Percentiles rank a stretch among this genome's conserved stretches.
These are phyloP conservation scores for Xerocomus nothofagi DNA, from an alignment of 1,284 basidiomycete species.

Conservation along the genomic window DNA sequence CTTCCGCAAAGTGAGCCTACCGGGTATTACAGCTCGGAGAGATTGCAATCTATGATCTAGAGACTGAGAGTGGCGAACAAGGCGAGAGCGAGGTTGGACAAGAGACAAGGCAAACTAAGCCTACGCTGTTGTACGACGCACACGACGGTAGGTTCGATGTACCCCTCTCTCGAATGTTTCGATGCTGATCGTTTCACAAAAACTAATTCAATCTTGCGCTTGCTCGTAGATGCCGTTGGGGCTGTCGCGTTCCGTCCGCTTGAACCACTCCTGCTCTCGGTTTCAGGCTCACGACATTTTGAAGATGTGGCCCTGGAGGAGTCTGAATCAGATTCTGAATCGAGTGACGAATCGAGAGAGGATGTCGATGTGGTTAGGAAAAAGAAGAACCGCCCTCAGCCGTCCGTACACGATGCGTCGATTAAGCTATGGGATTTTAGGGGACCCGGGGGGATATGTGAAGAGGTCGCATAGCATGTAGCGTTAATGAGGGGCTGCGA, in stretches of 20 bases:
- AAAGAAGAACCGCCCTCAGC: constrained; percentile 16
- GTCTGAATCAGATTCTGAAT: constrained; percentile 17
- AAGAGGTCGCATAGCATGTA: background rate
- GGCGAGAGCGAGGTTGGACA: background rate
- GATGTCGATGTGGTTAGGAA: background rate
- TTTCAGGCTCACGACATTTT: constrained; percentile 71
- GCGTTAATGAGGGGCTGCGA: background rate
- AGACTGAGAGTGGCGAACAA: constrained; percentile 7
- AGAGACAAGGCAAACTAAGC: constrained; percentile 8
- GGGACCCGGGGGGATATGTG: background rate
- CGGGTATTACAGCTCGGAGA: constrained; percentile 38
- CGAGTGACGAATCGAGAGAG: constrained; percentile 7
- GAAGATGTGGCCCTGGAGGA: constrained; percentile 12
- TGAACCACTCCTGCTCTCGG: constrained; percentile 50
- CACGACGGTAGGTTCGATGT: constrained; percentile 21
- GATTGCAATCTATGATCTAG: constrained; percentile 48
- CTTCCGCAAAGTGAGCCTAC: background rate
- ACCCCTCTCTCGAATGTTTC: background rate
- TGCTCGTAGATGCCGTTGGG: constrained; percentile 56
- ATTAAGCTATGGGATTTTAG: constrained; percentile 31
- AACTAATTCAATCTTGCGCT: background rate
- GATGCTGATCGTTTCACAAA: background rate
- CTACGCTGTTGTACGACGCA: constrained; percentile 18
- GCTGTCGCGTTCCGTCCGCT: constrained; percentile 64
- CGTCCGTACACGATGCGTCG: constrained; percentile 30